phyloP scores from a whole-genome alignment of 345 rosid species.

The Eucalyptus sp. region DNA sequence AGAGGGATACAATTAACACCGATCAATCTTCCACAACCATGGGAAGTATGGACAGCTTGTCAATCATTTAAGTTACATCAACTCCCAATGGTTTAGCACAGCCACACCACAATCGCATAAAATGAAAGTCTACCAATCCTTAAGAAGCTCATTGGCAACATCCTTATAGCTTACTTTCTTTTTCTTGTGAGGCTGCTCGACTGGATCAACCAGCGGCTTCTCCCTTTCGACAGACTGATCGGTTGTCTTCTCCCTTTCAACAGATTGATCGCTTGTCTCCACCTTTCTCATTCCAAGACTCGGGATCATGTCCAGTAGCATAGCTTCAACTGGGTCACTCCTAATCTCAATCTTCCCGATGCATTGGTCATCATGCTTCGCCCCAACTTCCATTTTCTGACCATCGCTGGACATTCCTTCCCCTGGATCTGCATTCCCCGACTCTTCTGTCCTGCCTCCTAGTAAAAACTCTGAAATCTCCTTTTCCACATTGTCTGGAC shows the following conservation, averaged over 20 bases:
- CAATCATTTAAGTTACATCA: not conserved
- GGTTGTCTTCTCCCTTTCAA: conserved; percentile 7
- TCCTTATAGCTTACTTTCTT: conserved; percentile 89
- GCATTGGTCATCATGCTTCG: not conserved
- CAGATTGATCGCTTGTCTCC: not conserved
- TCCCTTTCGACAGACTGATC: not conserved
- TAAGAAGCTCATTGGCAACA: conserved; percentile 54
- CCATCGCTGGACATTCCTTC: not conserved
- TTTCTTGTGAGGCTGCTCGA: conserved; percentile 32
- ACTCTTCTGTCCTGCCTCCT: not conserved
- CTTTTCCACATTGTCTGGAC: not conserved
- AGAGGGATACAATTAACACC: not conserved
- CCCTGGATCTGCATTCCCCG: not conserved
- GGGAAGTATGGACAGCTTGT: not conserved
- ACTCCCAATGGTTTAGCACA: not conserved
- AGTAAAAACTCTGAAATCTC: not conserved
- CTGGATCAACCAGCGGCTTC: conserved; percentile 6
- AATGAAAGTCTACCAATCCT: conserved; percentile 25
- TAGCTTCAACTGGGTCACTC: conserved; percentile 77
- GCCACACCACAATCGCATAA: not conserved
- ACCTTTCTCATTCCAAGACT: conserved; percentile 41
- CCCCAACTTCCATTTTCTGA: not conserved
- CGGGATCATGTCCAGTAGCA: conserved; percentile 82
- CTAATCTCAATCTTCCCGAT: conserved; percentile 9
- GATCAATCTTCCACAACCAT: not conserved